phyloP scores from a whole-genome alignment of 805 yeast species.

The Kodamaea nitidulidarum region DNA sequence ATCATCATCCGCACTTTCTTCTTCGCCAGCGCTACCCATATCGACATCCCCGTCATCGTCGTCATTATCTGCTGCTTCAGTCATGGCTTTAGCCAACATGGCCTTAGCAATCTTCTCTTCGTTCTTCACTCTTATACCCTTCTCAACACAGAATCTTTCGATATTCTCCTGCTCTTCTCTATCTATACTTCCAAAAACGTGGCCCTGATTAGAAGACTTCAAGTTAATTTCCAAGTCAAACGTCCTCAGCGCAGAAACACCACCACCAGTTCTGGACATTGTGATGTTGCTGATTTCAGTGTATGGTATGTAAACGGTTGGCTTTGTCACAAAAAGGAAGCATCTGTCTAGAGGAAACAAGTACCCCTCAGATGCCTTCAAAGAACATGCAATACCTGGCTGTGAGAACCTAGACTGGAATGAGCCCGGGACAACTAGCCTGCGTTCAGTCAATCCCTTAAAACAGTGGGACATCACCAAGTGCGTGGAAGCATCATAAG shows the following conservation, averaged over 20 bases:
- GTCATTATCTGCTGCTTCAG: slow-evolving; percentile 52
- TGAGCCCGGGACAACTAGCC: slow-evolving; percentile 79
- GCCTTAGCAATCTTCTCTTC: slow-evolving; percentile 87
- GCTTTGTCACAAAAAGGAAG: slow-evolving; percentile 86
- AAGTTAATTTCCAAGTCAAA: slow-evolving; percentile 84
- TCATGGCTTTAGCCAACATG: slow-evolving; percentile 72
- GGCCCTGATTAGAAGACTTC: slow-evolving; percentile 59
- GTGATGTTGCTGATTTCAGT: slow-evolving; percentile 72
- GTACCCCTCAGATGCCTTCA: slow-evolving; percentile 93
- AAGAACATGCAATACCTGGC: slow-evolving; percentile 86
- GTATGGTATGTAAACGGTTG: slow-evolving; percentile 87
- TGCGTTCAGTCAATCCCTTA: slow-evolving; percentile 84
- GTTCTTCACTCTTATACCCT: slow-evolving; percentile 76
- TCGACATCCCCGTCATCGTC: slow-evolving; percentile 46
- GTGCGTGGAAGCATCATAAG: slow-evolving; percentile 80
- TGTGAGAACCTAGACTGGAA: slow-evolving; percentile 72
- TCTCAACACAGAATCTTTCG: slow-evolving; percentile 71
- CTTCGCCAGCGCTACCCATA: slow-evolving; percentile 76
- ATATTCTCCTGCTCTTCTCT: slow-evolving; percentile 83
- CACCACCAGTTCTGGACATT: slow-evolving; percentile 82
- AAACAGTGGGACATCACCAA: slow-evolving; percentile 83
- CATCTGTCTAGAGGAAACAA: slow-evolving; percentile 91
- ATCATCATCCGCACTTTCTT: slow-evolving; percentile 83
- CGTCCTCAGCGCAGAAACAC: slow-evolving; percentile 76
- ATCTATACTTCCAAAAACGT: slow-evolving; percentile 82